Percentiles rank a stretch among this genome's conserved stretches.
These are phyloP conservation scores for Ustilago trichophora DNA, from an alignment of 1,284 basidiomycete genomes.

Conservation along the genomic window DNA sequence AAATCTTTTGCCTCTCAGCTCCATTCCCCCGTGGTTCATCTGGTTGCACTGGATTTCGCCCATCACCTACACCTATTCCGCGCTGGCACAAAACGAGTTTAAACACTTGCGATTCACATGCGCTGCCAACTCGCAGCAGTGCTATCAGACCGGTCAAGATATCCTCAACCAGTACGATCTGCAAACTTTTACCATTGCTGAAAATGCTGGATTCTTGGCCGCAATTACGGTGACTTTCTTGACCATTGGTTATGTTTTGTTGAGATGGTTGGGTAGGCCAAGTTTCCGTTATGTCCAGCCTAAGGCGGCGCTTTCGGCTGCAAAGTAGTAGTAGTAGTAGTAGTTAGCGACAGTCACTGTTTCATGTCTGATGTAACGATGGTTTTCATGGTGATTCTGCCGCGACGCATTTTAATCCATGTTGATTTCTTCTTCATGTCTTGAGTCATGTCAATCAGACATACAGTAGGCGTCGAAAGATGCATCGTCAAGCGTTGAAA, in stretches of 20 bases:
- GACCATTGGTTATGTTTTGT: slow-evolving; percentile 32
- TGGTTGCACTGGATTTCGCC: slow-evolving; percentile 54
- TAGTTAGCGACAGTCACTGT: no score
- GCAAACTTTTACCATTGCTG: slow-evolving; percentile 44
- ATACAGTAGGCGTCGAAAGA: no score
- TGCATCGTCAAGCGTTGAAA: no score
- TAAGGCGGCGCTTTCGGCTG: slow-evolving; percentile 5
- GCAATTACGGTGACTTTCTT: slow-evolving; percentile 42
- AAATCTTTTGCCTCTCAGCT: slow-evolving; percentile 42
- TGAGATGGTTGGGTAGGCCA: slow-evolving; percentile 29
- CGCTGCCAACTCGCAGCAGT: slow-evolving; percentile 27
- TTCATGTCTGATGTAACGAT: no score
- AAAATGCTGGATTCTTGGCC: slow-evolving; percentile 48
- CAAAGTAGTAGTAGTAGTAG: no score
- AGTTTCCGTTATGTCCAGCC: slow-evolving; percentile 33
- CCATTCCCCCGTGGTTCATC: slow-evolving; percentile 51
- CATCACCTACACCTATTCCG: slow-evolving; percentile 52
- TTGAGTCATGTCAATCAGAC: no score
- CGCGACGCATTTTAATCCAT: no score
- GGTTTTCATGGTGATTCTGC: no score
- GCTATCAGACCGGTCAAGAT: slow-evolving; percentile 47
- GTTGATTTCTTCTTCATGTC: no score
- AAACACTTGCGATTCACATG: slow-evolving; percentile 27
- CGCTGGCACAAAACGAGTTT: slow-evolving; percentile 52
- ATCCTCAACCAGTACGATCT: slow-evolving; percentile 51